Percentiles rank a stretch among this genome's conserved stretches.
phyloP scores from a whole-genome alignment of 2,329 filamentous ascomycete species.

The Scleromitrula shiraiana region DNA sequence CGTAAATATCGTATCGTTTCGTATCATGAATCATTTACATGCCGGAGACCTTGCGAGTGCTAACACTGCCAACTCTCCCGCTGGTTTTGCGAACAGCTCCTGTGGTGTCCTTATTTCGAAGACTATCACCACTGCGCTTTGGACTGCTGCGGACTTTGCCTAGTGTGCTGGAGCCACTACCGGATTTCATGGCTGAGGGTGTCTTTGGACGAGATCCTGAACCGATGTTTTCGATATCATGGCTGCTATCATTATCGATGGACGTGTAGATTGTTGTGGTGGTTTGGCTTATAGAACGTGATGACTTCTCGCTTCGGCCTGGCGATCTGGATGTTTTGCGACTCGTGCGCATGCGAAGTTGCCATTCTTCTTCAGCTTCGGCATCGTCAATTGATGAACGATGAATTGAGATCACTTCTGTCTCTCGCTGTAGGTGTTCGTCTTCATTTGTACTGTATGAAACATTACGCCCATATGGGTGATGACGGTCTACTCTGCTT shows the following conservation, averaged over 20 bases:
- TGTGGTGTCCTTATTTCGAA: conserved; percentile 43
- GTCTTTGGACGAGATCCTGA: conserved; percentile 39
- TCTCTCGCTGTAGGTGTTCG: conserved; percentile 44
- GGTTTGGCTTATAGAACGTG: conserved; percentile 65
- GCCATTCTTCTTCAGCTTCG: conserved; percentile 64
- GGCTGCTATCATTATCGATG: conserved; percentile 59
- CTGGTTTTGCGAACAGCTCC: conserved; percentile 56
- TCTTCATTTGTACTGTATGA: conserved; percentile 39
- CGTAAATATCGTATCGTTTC: conserved; percentile 18
- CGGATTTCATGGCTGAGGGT: conserved; percentile 47
- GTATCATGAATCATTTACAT: conserved; percentile 18
- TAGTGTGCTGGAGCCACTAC: conserved; percentile 39
- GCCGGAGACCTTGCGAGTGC: conserved; percentile 30
- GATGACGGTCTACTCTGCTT: conserved; percentile 63
- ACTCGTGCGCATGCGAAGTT: conserved; percentile 63
- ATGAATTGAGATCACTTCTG: conserved; percentile 53
- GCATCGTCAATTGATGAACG: conserved; percentile 60
- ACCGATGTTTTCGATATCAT: conserved; percentile 65
- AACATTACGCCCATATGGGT: conserved; percentile 58
- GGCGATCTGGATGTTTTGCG: conserved; percentile 59
- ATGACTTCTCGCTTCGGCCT: conserved; percentile 44
- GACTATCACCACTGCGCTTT: conserved; percentile 43
- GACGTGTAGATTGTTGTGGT: conserved; percentile 59
- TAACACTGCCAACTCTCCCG: conserved; percentile 54
- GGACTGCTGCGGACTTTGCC: conserved; percentile 56